Evolutionary conservation across 768 basidiomycete species (phyloP), one percentile per base, ranked within the genome.

Genomic region (Lyophyllum decastes): DNA sequence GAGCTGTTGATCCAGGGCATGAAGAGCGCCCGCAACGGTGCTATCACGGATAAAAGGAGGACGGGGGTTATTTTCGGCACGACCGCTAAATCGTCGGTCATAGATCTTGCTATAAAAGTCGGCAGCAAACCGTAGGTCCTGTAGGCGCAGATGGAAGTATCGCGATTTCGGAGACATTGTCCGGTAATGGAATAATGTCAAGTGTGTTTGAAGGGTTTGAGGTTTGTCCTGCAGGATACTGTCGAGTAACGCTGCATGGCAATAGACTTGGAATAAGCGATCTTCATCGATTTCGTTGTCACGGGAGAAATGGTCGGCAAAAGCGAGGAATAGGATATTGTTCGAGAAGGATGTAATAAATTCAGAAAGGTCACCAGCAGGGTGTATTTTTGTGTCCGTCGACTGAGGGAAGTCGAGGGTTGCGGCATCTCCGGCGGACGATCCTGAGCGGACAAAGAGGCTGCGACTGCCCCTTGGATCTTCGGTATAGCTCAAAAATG

Each of bases 401-500:
- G 87, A 74, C 59, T 88, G 86, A 0, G 94, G 91, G 64, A 94
- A 90, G 67, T 98, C 95, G 16, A 95, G 81, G 0, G 85, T 88
- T 17, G 92, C 92, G 2, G 91, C 84, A 64, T 94, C 92, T 2
- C 92, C 92, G 4, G 88, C 84, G 27, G 92, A 89, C 14, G 89
- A 86, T 17, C 94, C 92, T 16, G 94, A 91, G 12, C 92, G 87
- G 10, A 95, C 89, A 64, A 95, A 95, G 11, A 97, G 79, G 70
- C 92, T 94, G 46, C 94, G 83, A 64, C 94, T 95, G 9, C 96
- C 96, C 62, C 92, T 85, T 0, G 97, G 93, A 70, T 98, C 97
- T 62, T 95, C 91, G 4, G 88, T 89, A 68, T 98, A 99, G 67
- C 92, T 92, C 45, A 98, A 78, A 71, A 95, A 95, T 0, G 94